Conservation (phyloP, 202 grass and related monocot genomes). For the Panicum hallii region DNA sequence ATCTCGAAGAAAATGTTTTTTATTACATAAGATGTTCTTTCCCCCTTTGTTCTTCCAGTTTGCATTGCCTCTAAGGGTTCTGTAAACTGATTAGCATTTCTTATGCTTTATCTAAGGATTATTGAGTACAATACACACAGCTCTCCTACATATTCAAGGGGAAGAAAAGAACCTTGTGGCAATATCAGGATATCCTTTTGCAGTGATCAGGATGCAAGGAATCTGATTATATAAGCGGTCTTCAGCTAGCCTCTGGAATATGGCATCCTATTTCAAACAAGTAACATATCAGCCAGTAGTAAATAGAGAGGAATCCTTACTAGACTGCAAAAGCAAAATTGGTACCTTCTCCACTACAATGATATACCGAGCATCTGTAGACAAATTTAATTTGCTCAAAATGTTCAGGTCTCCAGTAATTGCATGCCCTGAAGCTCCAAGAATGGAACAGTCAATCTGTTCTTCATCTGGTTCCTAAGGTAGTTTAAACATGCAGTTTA, state of each 20-base stretch:
- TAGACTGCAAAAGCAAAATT: constrained; percentile 16
- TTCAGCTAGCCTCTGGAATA: constrained; percentile 98
- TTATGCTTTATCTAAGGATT: not conserved
- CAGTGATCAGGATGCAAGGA: constrained; percentile 86
- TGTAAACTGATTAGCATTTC: not conserved
- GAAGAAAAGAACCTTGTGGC: constrained; percentile 65
- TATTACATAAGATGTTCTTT: not conserved
- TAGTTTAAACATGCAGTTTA: constrained; percentile 35
- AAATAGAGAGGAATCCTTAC: not conserved
- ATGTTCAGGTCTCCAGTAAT: constrained; percentile 80
- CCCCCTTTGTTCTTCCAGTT: not conserved
- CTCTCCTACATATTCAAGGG: not conserved
- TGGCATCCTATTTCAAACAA: constrained; percentile 71
- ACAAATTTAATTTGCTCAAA: constrained; percentile 68
- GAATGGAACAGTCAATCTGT: constrained; percentile 73
- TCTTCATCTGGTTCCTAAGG: constrained; percentile 64
- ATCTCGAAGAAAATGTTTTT: not conserved
- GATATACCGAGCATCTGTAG: constrained; percentile 79
- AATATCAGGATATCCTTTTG: constrained; percentile 98
- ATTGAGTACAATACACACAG: not conserved
- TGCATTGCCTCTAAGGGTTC: not conserved
- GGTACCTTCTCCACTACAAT: constrained; percentile 91
- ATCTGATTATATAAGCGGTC: constrained; percentile 81
- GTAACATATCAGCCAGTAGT: constrained; percentile 8
- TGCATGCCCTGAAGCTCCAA: constrained; percentile 80